Evolutionary conservation across 192 early-diverging fungal genomes (phyloP).

Genomic region (Dissophora ornata): DNA sequence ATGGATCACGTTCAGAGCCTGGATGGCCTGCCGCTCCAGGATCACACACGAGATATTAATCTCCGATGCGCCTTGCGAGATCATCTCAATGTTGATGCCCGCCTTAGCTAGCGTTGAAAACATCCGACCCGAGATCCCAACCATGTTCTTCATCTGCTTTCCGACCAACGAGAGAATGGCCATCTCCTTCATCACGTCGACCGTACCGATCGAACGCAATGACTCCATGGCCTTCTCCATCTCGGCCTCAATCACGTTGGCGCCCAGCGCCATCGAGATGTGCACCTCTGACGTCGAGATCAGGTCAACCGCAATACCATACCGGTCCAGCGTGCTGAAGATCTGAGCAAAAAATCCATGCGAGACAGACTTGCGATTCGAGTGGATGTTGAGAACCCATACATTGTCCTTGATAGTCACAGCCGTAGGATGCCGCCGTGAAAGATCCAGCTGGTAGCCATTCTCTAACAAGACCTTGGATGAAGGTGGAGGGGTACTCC

Average conservation of each 20-base stretch:
- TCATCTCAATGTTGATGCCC: slow-evolving; percentile 99
- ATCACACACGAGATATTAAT: slow-evolving; percentile 99
- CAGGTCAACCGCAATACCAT: slow-evolving; percentile 93
- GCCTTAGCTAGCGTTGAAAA: slow-evolving; percentile 89
- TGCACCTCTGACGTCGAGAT: slow-evolving; percentile 96
- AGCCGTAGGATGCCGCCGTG: slow-evolving; percentile 89
- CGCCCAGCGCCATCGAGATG: slow-evolving; percentile 86
- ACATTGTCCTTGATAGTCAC: slow-evolving; percentile 99
- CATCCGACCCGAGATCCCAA: slow-evolving; percentile 94
- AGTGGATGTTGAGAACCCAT: slow-evolving; percentile 96
- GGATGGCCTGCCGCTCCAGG: slow-evolving; percentile 72
- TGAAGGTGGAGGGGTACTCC: slow-evolving; percentile 63
- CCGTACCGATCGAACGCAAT: slow-evolving; percentile 81
- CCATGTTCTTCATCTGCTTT: slow-evolving; percentile 96
- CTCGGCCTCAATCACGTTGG: slow-evolving; percentile 71
- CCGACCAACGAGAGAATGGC: slow-evolving; percentile 97
- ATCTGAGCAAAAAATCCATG: slow-evolving; percentile 99
- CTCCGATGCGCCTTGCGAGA: slow-evolving; percentile 97
- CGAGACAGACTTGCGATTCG: slow-evolving; percentile 93
- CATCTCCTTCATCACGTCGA: slow-evolving; percentile 88
- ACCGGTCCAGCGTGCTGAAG: slow-evolving; percentile 89
- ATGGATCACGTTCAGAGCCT: slow-evolving; percentile 91
- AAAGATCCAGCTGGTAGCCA: slow-evolving; percentile 79
- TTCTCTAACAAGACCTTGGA: slow-evolving; percentile 73
- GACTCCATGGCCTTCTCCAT: slow-evolving; percentile 84